These are phyloP conservation scores for Mycena vulgaris DNA, from an alignment of 768 basidiomycete species.

Conservation along the genomic window DNA sequence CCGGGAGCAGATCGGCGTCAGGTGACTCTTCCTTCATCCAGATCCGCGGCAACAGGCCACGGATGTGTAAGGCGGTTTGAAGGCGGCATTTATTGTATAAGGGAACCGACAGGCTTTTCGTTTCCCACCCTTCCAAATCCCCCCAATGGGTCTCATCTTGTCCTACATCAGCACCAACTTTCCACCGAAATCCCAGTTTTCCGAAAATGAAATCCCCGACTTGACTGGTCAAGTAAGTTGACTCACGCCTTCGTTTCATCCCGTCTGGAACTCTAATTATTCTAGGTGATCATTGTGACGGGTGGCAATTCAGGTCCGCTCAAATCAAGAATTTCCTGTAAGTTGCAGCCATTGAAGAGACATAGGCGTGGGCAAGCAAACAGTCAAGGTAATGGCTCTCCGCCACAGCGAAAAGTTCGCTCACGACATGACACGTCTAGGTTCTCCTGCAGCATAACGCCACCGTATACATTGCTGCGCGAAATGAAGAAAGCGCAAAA, in stretches of 20 bases:
- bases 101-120: no score
- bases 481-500: slow-evolving; percentile 61
- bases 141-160: no score
- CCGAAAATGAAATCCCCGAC: slow-evolving; percentile 66
- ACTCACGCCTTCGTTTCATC: no score
- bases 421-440: no score
- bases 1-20: no score
- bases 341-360: background rate
- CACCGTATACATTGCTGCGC: slow-evolving; percentile 74
- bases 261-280: background rate
- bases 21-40: no score
- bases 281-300: slow-evolving; percentile 54
- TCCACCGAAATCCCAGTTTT: slow-evolving; percentile 58
- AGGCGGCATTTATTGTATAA: no score
- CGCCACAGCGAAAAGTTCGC: background rate
- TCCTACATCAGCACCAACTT: no score
- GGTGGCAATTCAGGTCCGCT: slow-evolving; percentile 54
- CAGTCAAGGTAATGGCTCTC: slow-evolving; percentile 55
- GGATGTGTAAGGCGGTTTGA: no score
- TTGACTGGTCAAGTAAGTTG: slow-evolving; percentile 57
- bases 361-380: slow-evolving; percentile 72
- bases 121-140: no score
- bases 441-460: slow-evolving; percentile 61
- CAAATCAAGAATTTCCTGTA: background rate
- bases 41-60: no score